Evolutionary conservation across 2,329 filamentous ascomycete genomes (phyloP).

Genomic region (Curvularia spicifera): DNA sequence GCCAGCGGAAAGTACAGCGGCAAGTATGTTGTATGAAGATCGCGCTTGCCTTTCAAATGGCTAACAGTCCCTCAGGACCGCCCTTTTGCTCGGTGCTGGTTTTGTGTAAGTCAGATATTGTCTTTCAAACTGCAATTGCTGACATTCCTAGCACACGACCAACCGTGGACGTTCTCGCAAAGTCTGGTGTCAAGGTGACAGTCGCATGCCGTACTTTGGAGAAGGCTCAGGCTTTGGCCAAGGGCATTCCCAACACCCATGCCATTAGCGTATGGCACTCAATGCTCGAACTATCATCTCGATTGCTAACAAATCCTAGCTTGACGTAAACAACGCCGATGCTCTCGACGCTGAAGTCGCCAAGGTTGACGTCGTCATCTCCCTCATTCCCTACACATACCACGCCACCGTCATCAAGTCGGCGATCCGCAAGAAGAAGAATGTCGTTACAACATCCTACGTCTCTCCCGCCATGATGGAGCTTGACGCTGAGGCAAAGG

Average conservation of each 20-base stretch:
- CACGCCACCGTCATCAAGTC: slow-evolving; percentile 84
- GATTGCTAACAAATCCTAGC: slow-evolving; percentile 53
- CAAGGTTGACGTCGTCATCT: slow-evolving; percentile 76
- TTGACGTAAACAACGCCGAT: slow-evolving; percentile 78
- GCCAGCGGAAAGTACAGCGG: slow-evolving; percentile 32
- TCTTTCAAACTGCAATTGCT: slow-evolving; percentile 5
- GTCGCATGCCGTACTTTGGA: slow-evolving; percentile 82
- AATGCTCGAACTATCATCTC: not conserved
- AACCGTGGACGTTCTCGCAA: slow-evolving; percentile 64
- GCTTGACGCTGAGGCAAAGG: slow-evolving; percentile 81
- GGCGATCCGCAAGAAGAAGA: slow-evolving; percentile 90
- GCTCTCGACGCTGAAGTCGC: slow-evolving; percentile 82
- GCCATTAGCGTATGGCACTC: slow-evolving; percentile 62
- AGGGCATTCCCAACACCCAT: slow-evolving; percentile 71
- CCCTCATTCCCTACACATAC: slow-evolving; percentile 77
- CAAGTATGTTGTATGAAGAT: slow-evolving; percentile 40
- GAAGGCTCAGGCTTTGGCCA: slow-evolving; percentile 75
- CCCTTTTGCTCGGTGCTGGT: slow-evolving; percentile 49
- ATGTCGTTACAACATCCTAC: slow-evolving; percentile 95
- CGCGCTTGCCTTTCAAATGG: not conserved
- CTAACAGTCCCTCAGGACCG: slow-evolving; percentile 40
- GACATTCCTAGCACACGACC: slow-evolving; percentile 54
- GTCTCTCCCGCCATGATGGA: slow-evolving; percentile 92
- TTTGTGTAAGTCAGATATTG: slow-evolving; percentile 42
- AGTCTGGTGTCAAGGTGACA: slow-evolving; percentile 63